Evolutionary conservation across 441 rosid genomes (phyloP).

Genomic region (Cnidoscolus chayamansa): DNA sequence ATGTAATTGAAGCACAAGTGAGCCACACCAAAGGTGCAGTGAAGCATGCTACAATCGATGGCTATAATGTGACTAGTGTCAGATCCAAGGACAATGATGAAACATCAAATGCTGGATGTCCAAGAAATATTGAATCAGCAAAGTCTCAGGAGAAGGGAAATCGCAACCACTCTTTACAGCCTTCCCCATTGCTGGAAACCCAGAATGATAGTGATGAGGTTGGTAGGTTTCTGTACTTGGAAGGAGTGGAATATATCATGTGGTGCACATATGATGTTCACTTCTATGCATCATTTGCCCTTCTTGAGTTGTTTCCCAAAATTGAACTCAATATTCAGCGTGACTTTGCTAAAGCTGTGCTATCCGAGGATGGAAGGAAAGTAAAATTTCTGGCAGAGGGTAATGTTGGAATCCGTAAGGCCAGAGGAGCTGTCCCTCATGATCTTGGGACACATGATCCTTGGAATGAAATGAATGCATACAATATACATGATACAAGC

Average conservation of each 20-base stretch:
- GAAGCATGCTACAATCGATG: conserved; percentile 26
- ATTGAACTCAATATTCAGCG: conserved; percentile 92
- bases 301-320: conserved; percentile 82
- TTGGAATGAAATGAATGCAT: conserved; percentile 98
- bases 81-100: conserved; percentile 30
- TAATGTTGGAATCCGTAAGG: conserved; percentile 84
- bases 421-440: conserved; percentile 96
- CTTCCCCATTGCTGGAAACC: conserved; percentile 28
- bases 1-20: conserved; percentile 35
- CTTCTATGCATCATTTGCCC: conserved; percentile 96
- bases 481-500: conserved; percentile 92
- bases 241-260: conserved; percentile 96
- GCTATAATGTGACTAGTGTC: conserved; percentile 21
- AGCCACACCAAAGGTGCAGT: conserved; percentile 19
- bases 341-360: conserved; percentile 91
- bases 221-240: conserved; percentile 92
- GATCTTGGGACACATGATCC: conserved; percentile 98
- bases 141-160: conserved; percentile 28
- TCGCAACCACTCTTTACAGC: conserved; percentile 21
- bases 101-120: not conserved
- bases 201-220: conserved; percentile 54
- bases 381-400: conserved; percentile 89
- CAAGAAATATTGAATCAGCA: conserved; percentile 25
- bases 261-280: conserved; percentile 98
- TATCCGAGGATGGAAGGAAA: conserved; percentile 90